Evolutionary conservation across 169 alveolate genomes (phyloP).

Genomic region (Babesia gibsoni): DNA sequence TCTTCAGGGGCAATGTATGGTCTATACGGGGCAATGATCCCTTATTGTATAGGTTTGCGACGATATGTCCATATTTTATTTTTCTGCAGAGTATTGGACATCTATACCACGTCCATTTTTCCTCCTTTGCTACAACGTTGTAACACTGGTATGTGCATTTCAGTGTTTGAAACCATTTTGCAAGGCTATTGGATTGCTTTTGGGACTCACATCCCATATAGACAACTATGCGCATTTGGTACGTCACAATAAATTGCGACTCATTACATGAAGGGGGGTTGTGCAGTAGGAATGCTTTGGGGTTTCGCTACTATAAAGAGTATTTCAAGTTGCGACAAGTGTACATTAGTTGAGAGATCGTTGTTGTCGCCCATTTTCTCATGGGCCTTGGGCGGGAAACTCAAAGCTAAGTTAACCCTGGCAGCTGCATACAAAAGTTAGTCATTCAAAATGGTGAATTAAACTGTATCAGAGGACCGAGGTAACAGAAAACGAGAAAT

Average conservation of each 20-base stretch:
- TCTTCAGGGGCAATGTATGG: slow-evolving; percentile 88
- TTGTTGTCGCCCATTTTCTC: slow-evolving; percentile 63
- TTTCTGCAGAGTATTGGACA: slow-evolving; percentile 77
- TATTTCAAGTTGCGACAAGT: slow-evolving; percentile 72
- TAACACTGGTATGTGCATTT: slow-evolving; percentile 48
- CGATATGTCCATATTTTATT: background rate
- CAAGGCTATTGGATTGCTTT: slow-evolving; percentile 67
- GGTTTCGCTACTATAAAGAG: slow-evolving; percentile 80
- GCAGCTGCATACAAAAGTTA: slow-evolving; percentile 43
- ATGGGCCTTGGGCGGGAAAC: slow-evolving; percentile 45
- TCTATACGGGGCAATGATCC: slow-evolving; percentile 82
- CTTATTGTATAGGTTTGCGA: slow-evolving; percentile 73
- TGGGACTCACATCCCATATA: slow-evolving; percentile 76
- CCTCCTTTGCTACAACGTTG: slow-evolving; percentile 65
- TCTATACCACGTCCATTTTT: slow-evolving; percentile 81
- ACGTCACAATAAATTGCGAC: background rate
- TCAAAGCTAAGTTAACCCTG: slow-evolving; percentile 44
- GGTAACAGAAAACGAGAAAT: slow-evolving; percentile 53
- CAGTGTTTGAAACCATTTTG: background rate
- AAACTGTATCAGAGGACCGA: slow-evolving; percentile 38
- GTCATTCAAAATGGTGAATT: background rate
- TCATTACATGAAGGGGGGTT: slow-evolving; percentile 69
- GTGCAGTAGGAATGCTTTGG: slow-evolving; percentile 74
- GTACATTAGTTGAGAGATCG: slow-evolving; percentile 63
- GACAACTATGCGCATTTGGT: slow-evolving; percentile 82